phyloP scores from a whole-genome alignment of 2,329 filamentous ascomycete genomes.

The Raffaelea arxii region DNA sequence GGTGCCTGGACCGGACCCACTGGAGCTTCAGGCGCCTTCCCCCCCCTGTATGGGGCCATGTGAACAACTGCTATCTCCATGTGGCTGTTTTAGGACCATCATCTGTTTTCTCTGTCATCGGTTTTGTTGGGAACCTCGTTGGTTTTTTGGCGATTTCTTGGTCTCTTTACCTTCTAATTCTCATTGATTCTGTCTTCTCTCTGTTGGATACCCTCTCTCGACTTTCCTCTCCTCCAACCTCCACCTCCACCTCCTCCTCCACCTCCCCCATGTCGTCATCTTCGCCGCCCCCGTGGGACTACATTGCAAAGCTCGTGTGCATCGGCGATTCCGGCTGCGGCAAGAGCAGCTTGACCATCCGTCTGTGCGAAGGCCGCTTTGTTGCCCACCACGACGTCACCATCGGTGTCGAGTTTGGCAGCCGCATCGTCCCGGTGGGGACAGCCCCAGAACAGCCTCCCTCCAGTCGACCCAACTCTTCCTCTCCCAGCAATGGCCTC shows the following conservation, averaged over 20 bases:
- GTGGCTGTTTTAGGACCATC: too few species aligned
- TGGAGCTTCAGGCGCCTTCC: too few species aligned
- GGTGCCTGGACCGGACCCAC: too few species aligned
- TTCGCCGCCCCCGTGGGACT: slow-evolving; percentile 70
- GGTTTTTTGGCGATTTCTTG: too few species aligned
- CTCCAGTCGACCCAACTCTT: slow-evolving; percentile 38
- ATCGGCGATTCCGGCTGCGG: slow-evolving; percentile 95
- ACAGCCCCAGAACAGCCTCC: too few species aligned
- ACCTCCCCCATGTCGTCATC: slow-evolving; percentile 35
- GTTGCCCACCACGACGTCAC: slow-evolving; percentile 92
- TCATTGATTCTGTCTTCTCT: too few species aligned
- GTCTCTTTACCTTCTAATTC: too few species aligned
- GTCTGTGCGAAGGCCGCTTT: slow-evolving; percentile 94
- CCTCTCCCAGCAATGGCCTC: slow-evolving; percentile 25
- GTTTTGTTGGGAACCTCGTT: too few species aligned
- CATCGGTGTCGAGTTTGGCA: slow-evolving; percentile 94
- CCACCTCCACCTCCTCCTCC: neutral
- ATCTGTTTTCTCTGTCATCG: too few species aligned
- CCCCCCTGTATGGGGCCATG: too few species aligned
- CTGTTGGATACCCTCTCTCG: too few species aligned
- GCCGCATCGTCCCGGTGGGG: slow-evolving; percentile 82
- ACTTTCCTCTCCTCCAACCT: neutral
- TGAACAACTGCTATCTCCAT: too few species aligned
- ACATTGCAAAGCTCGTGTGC: slow-evolving; percentile 97
- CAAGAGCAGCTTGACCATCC: slow-evolving; percentile 89